Evolutionary conservation across 202 grass and related monocot species (phyloP), one percentile per base, ranked within the genome.

Genomic region (Tripidium arundinaceum): DNA sequence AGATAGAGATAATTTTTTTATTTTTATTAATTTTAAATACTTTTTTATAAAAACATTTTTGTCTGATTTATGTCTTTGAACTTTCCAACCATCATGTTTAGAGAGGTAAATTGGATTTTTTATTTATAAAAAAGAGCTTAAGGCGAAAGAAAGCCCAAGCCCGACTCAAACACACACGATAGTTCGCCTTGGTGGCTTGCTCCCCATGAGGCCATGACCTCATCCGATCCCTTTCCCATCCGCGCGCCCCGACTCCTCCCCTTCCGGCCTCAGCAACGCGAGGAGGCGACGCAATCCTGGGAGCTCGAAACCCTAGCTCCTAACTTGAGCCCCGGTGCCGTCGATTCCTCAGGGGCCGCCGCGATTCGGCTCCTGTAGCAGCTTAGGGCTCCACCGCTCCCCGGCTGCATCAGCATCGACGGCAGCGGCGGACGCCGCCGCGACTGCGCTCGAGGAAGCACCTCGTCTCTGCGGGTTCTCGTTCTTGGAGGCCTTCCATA

Each of bases 301-400:
- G 72, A 77, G 72, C 42, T 77, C 72, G 31, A 82, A 87, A 87
- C 79, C 85, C 72, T 86, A 86, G 79, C 54, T 54, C 31, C 6
- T 18, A 68, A 60, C 27, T 50, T 0, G 81, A 22, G 73, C 34
- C 24, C 31, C 15, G 14, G 64, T 14, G 38, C 14, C 15, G 29
- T n/a, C 24, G 40, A 42, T 52, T 62, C 46, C 7, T 69, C 64
- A 34, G 47, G 13, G 12, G 55, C 36, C 46, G 25, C 6, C 1
- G 19, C n/a, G 28, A 39, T 33, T 62, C n/a, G 7, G 7, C 41
- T 14, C 6, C 36, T 8, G 18, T 38, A 65, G 46, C 67, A 25
- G 37, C 34, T 13, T 18, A 34, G 57, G 22, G 40, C 24, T 28
- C 7, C 39, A 15, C 25, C 8, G 9, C 46, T 58, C 38, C 38